Base-by-base conservation (phyloP, 2,329 filamentous ascomycete genomes). In the Pseudogymnoascus sp. region DNA sequence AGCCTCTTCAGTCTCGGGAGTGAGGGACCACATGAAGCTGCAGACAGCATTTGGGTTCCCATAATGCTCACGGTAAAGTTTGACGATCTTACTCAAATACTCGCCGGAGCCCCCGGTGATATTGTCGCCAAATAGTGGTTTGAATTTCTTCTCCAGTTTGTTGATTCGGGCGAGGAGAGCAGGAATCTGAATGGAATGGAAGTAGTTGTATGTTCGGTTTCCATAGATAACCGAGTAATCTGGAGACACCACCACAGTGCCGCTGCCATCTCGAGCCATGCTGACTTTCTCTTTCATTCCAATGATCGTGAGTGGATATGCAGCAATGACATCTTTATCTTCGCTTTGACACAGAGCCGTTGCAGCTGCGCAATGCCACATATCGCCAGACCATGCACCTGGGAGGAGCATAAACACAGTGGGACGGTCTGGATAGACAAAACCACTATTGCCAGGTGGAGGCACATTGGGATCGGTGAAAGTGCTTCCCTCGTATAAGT, bases 241-340 rank as follows among this genome's bases (percentile, higher is more conserved):
- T 31, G 14, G 48, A 54, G 48, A 54, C 5, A 54, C 25, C 7
- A 19, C 8, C 4, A 54, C 7, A 8, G 21, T 51, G 13, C 14
- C 25, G 6, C 19, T 51, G 13, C 14, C 25, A 11, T 31, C 48
- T 54, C 14, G 25, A 11, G n/a, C n/a, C 25, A n/a, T 31, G 23
- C n/a, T 31, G 48, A 54, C 48, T 6, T 31, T 54, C 48, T 54
- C 48, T 54, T 54, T 54, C 48, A 54, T 54, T 19, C 48, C 48
- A 54, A 54, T 54, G 25, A 54, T 19, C 8, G 48, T 54, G 25
- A 54, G 1, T 31, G 48, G 4, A 31, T 54, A 31, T n/a, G 48
- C 14, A 16, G 6, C 14, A 31, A 54, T 31, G 23, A 54, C 48
- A 31, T 19, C 13, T 16, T 16, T 16, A 16, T 31, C 25, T 19